Base-by-base conservation (phyloP, 2,329 filamentous ascomycete species). In the Aspergillus ustus region DNA sequence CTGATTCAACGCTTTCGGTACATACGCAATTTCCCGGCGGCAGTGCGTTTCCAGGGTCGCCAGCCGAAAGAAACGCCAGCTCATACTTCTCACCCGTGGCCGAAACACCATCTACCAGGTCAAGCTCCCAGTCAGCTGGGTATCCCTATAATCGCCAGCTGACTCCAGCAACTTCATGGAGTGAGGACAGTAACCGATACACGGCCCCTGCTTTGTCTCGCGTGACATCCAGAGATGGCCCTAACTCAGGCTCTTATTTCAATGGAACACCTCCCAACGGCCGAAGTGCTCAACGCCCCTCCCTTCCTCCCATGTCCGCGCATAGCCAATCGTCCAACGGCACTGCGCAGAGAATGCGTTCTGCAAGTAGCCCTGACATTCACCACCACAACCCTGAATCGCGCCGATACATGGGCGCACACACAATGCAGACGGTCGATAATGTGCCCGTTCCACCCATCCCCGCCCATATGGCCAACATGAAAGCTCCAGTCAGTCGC, bases 361-460 rank as follows among this genome's bases (percentile, higher is more conserved):
- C 93, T 43, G 96, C 96, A 72, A 98, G 94, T 79, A 97, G 93
- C 65, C 94, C 95, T 7, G 93, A 98, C 75, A 97, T 97, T 69
- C 92, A 96, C 57, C 85, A 88, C 57, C 84, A 85, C 65, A 84
- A 84, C 52, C 82, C 83, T 37, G 80, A 83, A 50, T 70, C 75
- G 15, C 76, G 78, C 62, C 80, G 80, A 52, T 80, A 80, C 63
- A 75, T 72, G 83, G 87, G 65, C 82, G 87, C 72, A 76, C 66
- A 85, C 86, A 76, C 82, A 77, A 74, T 84, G 81, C 74, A 82
- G 77, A 77, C 81, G 75, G 74, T 78, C 34, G 81, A 83, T 63
- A 80, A 81, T 64, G 85, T 92, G 6, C 91, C 91, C 5, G 90
- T 93, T 13, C 91, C 91, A 7, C 90, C 91, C 6, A 93, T 93